Evolutionary conservation across 2,329 filamentous ascomycete species (phyloP).

Genomic region (Aspergillus ochraceoroseus): DNA sequence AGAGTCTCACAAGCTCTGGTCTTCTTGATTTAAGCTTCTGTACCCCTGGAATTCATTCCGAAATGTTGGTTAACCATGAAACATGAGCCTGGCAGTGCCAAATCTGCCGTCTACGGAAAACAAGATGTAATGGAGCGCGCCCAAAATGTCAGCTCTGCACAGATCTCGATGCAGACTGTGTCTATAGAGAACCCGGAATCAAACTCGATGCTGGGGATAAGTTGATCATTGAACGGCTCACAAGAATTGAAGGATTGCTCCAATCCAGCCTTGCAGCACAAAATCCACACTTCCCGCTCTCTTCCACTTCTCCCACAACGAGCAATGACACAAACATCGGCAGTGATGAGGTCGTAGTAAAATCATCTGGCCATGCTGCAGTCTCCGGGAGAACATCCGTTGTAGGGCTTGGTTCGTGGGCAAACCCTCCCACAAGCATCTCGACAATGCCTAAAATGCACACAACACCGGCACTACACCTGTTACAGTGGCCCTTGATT

Average conservation of each 20-base stretch:
- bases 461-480: constrained; percentile 63
- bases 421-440: constrained; percentile 59
- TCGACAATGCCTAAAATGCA: constrained; percentile 82
- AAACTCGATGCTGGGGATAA: constrained; percentile 85
- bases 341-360: constrained; percentile 52
- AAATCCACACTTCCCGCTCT: constrained; percentile 34
- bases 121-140: constrained; percentile 70
- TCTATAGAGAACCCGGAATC: constrained; percentile 79
- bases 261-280: constrained; percentile 58
- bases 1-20: background rate
- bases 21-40: too few species aligned
- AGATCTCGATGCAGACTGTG: constrained; percentile 74
- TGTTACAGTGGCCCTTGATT: constrained; percentile 76
- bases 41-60: background rate
- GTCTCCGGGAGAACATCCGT: constrained; percentile 47
- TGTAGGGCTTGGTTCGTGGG: constrained; percentile 68
- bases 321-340: constrained; percentile 60
- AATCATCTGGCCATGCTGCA: constrained; percentile 14
- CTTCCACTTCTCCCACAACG: constrained; percentile 60
- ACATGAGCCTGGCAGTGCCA: constrained; percentile 56
- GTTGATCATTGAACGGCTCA: constrained; percentile 72
- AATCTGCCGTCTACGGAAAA: constrained; percentile 74
- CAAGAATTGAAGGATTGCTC: constrained; percentile 72
- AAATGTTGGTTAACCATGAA: constrained; percentile 3
- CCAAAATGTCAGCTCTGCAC: constrained; percentile 81